Evolutionary conservation across 352 stramenopile genomes (phyloP), one percentile per base, ranked within the genome.

Genomic region (Blastocystis sp.): DNA sequence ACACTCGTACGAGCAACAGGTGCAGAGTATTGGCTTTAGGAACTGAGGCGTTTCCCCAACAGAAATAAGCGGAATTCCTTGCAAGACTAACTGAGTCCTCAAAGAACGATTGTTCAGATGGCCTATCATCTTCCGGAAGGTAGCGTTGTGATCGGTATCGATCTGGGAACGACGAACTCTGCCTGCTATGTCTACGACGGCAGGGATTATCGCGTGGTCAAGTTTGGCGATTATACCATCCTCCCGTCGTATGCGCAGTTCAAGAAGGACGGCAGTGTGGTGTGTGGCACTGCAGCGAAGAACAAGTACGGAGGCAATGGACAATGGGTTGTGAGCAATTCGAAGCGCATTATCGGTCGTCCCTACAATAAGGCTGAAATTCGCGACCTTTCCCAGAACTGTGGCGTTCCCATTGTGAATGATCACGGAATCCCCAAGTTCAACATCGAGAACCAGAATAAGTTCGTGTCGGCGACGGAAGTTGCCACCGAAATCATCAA

Each of bases 201-300:
- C 89, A 93, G 95, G 65, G 94, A 95, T 87, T 94, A 98, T 17
- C 94, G 98, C 90, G 98, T 98, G 91, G 97, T 98, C 79, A 57
- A 68, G 34, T 92, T 94, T 91, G 95, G 98, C 91, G 94, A 98
- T 89, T 94, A 94, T 45, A 98, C 98, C 92, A 95, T 65, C 7
- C 57, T 81, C n/a, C n/a, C 43, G 59, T 81, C 71, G 10, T 81
- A 28, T 34, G 52, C 40, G 0, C 19, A 81, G 42, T 81, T 43
- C 63, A 24, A 40, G n/a, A 68, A 48, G 42, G 52, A 66, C 40
- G 34, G 64, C 19, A n/a, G 4, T 17, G 3, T n/a, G 2, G n/a
- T 66, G 2, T 48, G 17, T 24, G 71, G 52, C 24, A 6, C 7
- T 0, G 43, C 42, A 63, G 69, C 69, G 11, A 79, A 79, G 69